Percentiles rank a stretch among this genome's conserved stretches.
These are phyloP conservation scores for Platanthera guangdongensis DNA, from an alignment of 106 monocot genomes.

Conservation along the genomic window DNA sequence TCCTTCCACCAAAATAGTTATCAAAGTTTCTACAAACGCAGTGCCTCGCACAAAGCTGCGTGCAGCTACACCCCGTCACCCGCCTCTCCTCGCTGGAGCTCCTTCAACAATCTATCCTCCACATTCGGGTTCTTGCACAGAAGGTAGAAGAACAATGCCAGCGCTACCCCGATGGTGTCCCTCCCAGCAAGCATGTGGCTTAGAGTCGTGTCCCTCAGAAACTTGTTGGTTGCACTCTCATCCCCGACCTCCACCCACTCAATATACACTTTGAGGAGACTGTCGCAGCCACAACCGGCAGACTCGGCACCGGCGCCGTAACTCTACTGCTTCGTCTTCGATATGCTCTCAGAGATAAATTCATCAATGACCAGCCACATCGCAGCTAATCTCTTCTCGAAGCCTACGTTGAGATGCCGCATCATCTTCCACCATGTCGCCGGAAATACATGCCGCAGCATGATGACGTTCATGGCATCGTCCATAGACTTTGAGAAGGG, in stretches of 20 bases:
- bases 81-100: neutral
- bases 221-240: constrained; percentile 8
- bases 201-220: constrained; percentile 25
- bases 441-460: constrained; percentile 29
- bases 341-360: constrained; percentile 25
- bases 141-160: constrained; percentile 68
- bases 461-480: constrained; percentile 9
- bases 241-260: neutral
- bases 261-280: constrained; percentile 17
- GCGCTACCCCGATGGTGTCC: constrained; percentile 40
- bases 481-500: constrained; percentile 29
- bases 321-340: constrained; percentile 22
- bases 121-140: constrained; percentile 27
- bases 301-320: too few relatives aligned
- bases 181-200: constrained; percentile 52
- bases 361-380: constrained; percentile 22
- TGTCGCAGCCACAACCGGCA: neutral
- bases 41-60: constrained; percentile 42
- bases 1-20: too few relatives aligned
- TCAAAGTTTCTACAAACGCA: constrained; percentile 59
- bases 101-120: constrained; percentile 34
- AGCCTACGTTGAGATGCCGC: constrained; percentile 17
- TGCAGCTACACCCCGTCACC: constrained; percentile 46
- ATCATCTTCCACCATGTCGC: constrained; percentile 30
- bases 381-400: constrained; percentile 19